Evolutionary conservation across 345 rosid species (phyloP), one percentile per base, ranked within the genome.

Genomic region (Tarenaya hassleriana): DNA sequence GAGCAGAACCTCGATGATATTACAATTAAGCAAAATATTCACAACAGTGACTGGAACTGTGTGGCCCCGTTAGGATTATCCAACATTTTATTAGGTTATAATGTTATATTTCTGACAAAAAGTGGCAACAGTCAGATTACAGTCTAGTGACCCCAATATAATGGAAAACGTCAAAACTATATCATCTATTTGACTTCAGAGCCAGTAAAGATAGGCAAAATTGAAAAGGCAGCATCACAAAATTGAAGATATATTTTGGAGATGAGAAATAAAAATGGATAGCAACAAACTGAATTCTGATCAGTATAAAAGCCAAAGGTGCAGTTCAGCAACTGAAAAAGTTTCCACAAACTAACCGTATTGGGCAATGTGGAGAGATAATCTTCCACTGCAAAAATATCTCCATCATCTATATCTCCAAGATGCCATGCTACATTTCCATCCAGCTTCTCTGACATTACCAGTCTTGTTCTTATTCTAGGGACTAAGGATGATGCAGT

Each of bases 351-450:
- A 79, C 97, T 73, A 77, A 85, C 99, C 24, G 83, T 60, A 67
- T 86, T 92, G 40, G 98, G 94, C 66, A 92, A 60, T 8, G 80
- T 62, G 11, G 88, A 84, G 48, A 92, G 81, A 73, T 62, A 41
- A 41, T 92, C 94, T 77, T 88, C 99, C 9, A 63, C 75, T 15
- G 75, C 69, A 37, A 76, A 80, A 73, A 75, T 24, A 64, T 88
- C 89, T 33, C 63, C 71, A 48, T 88, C 95, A 19, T 81, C 91
- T 49, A 74, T 24, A 55, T 94, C 99, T 58, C 91, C 99, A 73
- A 76, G 82, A 64, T 67, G 71, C 77, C 88, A 67, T 54, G 88
- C 94, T 47, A 94, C 83, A 17, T 94, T 83, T 62, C 95, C 94
- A 69, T 85, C 89, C 19, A 64, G 75, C 74, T 83, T 92, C 79